Base-by-base conservation (phyloP, 1,284 basidiomycete species). In the Vanrija sp. region DNA sequence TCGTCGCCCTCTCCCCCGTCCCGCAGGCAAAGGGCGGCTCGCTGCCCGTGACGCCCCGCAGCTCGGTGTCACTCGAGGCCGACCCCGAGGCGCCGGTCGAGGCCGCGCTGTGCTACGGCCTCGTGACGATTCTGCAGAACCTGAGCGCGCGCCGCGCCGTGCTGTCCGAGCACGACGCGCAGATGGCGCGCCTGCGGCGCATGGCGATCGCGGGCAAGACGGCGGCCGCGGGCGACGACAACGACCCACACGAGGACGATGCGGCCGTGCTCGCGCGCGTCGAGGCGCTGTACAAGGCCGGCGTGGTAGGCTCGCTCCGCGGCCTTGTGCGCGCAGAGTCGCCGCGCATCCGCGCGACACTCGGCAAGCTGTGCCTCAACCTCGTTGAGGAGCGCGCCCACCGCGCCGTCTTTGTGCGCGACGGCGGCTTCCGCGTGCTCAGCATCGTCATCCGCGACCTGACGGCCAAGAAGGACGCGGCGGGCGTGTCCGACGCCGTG, bases 391-490 rank as follows among this genome's bases (percentile, higher is more conserved):
- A 89, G 62, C 84, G 84, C 62, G 80, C 82, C 6, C 84, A 87
- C 54, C 81, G 95, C 64, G 87, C 90, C 5, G 80, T 80, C 53
- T 83, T 96, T 16, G 77, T 98, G 24, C 89, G 89, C 66, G 83
- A 84, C 46, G 95, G 95, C 36, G 92, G 89, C 0, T 84, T 84
- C 15, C 89, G 86, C 63, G 81, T 85, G 2, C 77, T 95, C 41
- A 78, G 82, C 24, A 77, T 77, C 5, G 81, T 94, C 47, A 84
- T 66, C 66, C 77, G 52, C 64, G 69, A 70, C 51, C 50, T 69
- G 18, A 55, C 49, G 14, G 37, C 51, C 19, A 46, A 38, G 2
- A 39, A 39, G 38, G 38, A 39, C n/a, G n/a, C n/a, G n/a, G 6
- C 38, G 18, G 36, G 41, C 2, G 47, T 53, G 16, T 10, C 42